Base-by-base conservation (phyloP, 2,329 filamentous ascomycete species). In the Colletotrichum camelliae region DNA sequence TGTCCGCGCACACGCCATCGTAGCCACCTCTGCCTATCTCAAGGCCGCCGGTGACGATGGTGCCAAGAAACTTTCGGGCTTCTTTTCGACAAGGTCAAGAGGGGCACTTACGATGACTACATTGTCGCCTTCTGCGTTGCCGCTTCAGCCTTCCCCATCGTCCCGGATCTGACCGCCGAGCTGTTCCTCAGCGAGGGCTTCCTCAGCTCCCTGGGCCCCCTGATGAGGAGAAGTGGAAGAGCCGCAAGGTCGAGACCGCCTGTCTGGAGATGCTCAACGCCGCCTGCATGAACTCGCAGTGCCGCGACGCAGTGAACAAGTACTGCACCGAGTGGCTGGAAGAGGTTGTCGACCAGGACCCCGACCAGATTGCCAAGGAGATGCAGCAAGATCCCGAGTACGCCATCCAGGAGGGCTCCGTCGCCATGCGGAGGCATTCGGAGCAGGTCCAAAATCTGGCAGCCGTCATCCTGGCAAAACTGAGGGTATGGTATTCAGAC, bases 121-220 rank as follows among this genome's bases (percentile, higher is more conserved):
- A 95, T 98, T 70, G 89, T 97, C 66, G 96, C 96, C 7, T 98
- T 98, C 83, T 98, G 96, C 69, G 96, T 96, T n/a, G 95, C 96
- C 7, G 92, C 96, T 3, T 92, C 93, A 27, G 91, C 97, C 10
- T 99, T 99, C 82, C 96, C 97, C 2, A 91, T 99, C 68, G 92
- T 95, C 4, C 94, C 95, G 4, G 91, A 93, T 71, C 90, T 95
- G 58, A 95, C 93, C 3, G 90, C 95, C 4, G 89, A 92, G 75
- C 88, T 98, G 48, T 98, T 99, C 83, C 90, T 98, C 72, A 96
- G 93, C 43, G 95, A 98, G 79, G 95, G 95, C 4, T 98, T 99
- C 81, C 88, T 98, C 61, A 88, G 92, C 74, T 93, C 92, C 71
- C 89, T 98, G 8, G 93, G 94, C 18, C 92, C 94, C 16, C 87